Base-by-base conservation (phyloP, 2,329 filamentous ascomycete species). In the Phaeosphaeria sp. region DNA sequence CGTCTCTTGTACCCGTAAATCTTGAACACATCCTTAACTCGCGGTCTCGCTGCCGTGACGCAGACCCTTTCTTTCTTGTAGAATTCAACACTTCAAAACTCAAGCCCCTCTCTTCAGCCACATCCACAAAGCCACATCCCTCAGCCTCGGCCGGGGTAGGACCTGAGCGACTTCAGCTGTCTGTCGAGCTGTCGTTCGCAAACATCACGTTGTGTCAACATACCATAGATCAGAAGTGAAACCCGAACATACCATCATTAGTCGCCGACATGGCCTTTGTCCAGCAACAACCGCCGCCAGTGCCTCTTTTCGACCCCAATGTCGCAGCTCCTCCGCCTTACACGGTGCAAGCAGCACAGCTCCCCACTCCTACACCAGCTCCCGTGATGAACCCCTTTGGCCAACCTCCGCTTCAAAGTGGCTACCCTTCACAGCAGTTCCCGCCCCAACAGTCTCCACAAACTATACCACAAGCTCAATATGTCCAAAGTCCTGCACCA, bases 291-390 rank as follows among this genome's bases (percentile, higher is more conserved):
- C 60, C 60, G 2, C 52, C 51, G 27, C 69, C 30, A 36, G 30
- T 36, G 30, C 30, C 30, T 36, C 30, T 7, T 3, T 36, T 36
- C 30, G 11, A 13, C 11, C 30, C 30, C 30, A 36, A 36, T 36
- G 30, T 13, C 15, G 6, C 30, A 36, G 30, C 30, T 36, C 30
- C 30, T 13, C 30, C 67, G n/a, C 66, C 68, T 47, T 70, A 72
- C 50, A 61, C 59, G 9, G 47, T 58, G 13, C 57, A 45, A 17
- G 47, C 61, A 24, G 61, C 62, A 51, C 69, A 67, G 49, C 56
- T 66, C 18, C 63, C 63, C 40, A 61, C 59, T 2, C 60, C 64
- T 6, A 64, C 64, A 15, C 62, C 68, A 33, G 51, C 55, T 48
- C 60, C 59, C 25, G 51, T 55, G 6, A 59, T 61, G 42, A 61